These are phyloP conservation scores for Alternaria sp. DNA, from an alignment of 2,329 filamentous ascomycete genomes.

Conservation along the genomic window DNA sequence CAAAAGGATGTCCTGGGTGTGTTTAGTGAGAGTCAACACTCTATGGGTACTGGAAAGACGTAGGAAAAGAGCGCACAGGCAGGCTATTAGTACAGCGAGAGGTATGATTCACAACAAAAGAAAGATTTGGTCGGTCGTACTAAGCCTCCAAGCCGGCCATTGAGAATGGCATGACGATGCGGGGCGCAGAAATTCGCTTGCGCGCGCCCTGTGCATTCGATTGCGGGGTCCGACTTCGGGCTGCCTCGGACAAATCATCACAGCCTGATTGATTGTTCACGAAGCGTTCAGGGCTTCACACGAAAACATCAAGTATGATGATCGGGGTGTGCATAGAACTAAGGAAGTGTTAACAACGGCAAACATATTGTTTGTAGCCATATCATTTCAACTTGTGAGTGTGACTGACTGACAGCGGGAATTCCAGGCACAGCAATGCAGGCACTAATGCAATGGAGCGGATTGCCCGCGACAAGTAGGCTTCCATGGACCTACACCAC, in stretches of 20 bases:
- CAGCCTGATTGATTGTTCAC: constrained; percentile 5
- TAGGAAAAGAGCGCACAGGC: constrained; percentile 2
- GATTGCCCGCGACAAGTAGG: constrained; percentile 7
- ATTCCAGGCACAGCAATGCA: constrained; percentile 20
- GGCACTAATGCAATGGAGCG: constrained; percentile 8
- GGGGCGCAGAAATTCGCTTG: constrained; percentile 26
- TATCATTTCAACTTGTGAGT: constrained; percentile 4
- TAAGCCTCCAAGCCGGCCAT: constrained; percentile 15
- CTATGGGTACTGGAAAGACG: background rate
- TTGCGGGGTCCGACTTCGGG: constrained; percentile 27
- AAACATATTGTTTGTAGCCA: constrained; percentile 1
- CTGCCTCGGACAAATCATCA: constrained; percentile 11
- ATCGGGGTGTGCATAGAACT: constrained; percentile 8
- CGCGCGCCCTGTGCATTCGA: constrained; percentile 18
- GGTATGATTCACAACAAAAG: constrained; percentile 28
- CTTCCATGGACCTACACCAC: constrained; percentile 7
- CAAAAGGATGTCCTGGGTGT: background rate
- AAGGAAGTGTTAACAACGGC: background rate
- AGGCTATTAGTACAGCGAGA: constrained; percentile 10
- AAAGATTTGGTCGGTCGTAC: constrained; percentile 28
- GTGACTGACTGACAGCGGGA: constrained; percentile 13
- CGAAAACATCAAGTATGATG: background rate
- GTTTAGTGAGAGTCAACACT: background rate
- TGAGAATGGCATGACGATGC: constrained; percentile 25
- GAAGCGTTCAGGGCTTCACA: background rate